A percentile compares a stretch with the other conserved stretches of the same genome.
These are phyloP conservation scores for Puccinia triticina DNA, from an alignment of 1,284 basidiomycete species.

Conservation along the genomic window DNA sequence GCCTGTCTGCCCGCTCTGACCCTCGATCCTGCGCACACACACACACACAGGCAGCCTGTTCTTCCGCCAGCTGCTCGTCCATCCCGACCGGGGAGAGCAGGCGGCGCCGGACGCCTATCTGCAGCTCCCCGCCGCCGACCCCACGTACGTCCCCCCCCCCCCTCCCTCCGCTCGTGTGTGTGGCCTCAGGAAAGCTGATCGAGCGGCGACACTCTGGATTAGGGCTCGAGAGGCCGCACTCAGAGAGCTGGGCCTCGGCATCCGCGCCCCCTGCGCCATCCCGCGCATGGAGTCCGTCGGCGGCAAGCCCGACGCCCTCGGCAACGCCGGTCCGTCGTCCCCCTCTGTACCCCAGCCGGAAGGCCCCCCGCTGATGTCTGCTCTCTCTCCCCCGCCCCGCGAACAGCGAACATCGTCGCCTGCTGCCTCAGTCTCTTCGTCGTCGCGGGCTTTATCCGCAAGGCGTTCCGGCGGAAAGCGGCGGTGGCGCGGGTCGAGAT, in stretches of 20 bases:
- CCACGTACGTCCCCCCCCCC: conserved; percentile 6
- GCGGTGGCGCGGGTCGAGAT: conserved; percentile 65
- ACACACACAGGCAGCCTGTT: conserved; percentile 44
- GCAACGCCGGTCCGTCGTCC: conserved; percentile 34
- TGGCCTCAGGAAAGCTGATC: no score
- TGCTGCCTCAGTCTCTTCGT: conserved; percentile 69
- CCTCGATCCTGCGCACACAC: no score
- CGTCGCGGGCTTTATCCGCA: conserved; percentile 64
- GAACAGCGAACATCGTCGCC: conserved; percentile 71
- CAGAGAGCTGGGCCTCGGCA: conserved; percentile 9
- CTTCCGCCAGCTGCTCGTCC: conserved; percentile 41
- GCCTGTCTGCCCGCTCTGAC: no score
- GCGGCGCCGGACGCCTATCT: conserved; percentile 26
- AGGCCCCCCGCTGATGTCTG: not conserved
- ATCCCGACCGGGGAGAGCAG: conserved; percentile 18
- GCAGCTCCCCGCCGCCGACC: not conserved
- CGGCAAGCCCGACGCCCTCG: conserved; percentile 7
- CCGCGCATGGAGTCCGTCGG: conserved; percentile 27
- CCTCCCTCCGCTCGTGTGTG: not conserved
- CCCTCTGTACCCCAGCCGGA: not conserved
- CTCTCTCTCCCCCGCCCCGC: conserved; percentile 53
- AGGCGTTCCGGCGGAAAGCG: conserved; percentile 64
- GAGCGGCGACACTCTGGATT: no score
- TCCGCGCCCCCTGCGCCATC: conserved; percentile 26
- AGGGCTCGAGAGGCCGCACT: not conserved